Conservation (phyloP, 495 filamentous ascomycete genomes). For the Podospora australis region DNA sequence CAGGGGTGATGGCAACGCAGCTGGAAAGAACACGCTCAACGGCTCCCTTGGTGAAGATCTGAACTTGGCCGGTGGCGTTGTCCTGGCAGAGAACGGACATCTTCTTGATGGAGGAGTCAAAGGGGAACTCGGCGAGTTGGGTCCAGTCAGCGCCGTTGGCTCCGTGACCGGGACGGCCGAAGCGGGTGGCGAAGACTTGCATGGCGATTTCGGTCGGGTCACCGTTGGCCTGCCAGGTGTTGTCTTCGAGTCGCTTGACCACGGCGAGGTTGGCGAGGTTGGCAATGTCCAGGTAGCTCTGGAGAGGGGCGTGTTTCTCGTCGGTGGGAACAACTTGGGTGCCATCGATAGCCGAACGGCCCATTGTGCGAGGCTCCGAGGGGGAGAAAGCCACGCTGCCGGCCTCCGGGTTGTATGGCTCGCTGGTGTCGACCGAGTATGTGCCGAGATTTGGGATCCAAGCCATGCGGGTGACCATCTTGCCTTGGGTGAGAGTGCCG, state of each 20-base stretch:
- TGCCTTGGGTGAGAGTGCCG: constrained; percentile 71
- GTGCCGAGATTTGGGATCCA: not conserved
- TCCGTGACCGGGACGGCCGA: constrained; percentile 50
- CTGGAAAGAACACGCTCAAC: constrained; percentile 65
- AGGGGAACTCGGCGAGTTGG: constrained; percentile 68
- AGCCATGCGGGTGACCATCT: constrained; percentile 69
- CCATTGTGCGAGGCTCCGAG: not conserved
- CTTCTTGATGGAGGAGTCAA: constrained; percentile 72
- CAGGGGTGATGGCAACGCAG: constrained; percentile 40
- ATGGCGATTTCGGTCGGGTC: constrained; percentile 82
- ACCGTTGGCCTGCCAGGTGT: constrained; percentile 61
- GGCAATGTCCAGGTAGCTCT: constrained; percentile 5
- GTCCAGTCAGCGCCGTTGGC: constrained; percentile 32
- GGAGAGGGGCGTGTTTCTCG: not conserved
- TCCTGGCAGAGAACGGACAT: constrained; percentile 69
- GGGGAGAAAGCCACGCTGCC: constrained; percentile 15
- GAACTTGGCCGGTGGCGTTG: constrained; percentile 26
- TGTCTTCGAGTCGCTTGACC: constrained; percentile 25
- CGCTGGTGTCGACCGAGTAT: constrained; percentile 1
- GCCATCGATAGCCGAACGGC: not conserved
- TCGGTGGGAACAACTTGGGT: not conserved
- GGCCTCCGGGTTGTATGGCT: constrained; percentile 31
- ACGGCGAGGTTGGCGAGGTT: constrained; percentile 4
- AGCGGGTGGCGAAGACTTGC: constrained; percentile 70
- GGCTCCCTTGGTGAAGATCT: constrained; percentile 70